Conservation (phyloP, 225 moss, liverwort and hornwort species). For the Polytrichum formosum region DNA sequence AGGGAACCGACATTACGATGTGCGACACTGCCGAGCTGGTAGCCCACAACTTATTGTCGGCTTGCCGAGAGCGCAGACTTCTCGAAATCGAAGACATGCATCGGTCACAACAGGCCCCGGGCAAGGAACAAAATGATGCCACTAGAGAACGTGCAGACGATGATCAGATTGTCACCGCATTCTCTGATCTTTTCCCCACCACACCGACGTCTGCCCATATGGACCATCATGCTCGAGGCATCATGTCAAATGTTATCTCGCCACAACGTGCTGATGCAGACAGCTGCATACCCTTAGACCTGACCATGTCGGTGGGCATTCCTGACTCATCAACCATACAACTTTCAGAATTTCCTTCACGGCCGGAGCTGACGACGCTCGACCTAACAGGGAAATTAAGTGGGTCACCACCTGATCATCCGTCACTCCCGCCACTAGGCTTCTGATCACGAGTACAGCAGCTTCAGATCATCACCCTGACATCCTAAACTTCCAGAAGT, state of each 20-base stretch:
- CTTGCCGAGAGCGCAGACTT: conserved; percentile 43
- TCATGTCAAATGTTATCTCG: not conserved
- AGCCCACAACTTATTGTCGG: conserved; percentile 48
- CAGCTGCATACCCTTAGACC: conserved; percentile 24
- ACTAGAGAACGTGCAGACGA: not conserved
- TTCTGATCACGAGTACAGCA: too few relatives aligned
- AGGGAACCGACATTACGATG: conserved; percentile 14
- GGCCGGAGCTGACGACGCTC: conserved; percentile 40
- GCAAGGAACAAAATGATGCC: too few relatives aligned
- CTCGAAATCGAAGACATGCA: conserved; percentile 15
- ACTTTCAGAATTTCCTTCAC: not conserved
- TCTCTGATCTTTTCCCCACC: not conserved
- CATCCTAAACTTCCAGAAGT: too few relatives aligned
- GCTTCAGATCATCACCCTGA: too few relatives aligned
- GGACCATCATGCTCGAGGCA: not conserved
- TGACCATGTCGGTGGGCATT: conserved; percentile 42
- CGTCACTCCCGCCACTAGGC: too few relatives aligned
- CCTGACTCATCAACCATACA: not conserved
- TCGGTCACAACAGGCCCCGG: conserved; percentile 2
- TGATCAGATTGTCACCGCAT: not conserved
- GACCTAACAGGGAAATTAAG: conserved; percentile 45
- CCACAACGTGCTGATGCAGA: not conserved
- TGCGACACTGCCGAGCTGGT: conserved; percentile 47
- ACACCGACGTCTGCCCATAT: not conserved
- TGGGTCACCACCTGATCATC: conserved; percentile 5